Percentiles rank a stretch among this genome's conserved stretches.
Evolutionary conservation across 306 rosid genomes (phyloP).

Genomic region (Biancaea sappan): DNA sequence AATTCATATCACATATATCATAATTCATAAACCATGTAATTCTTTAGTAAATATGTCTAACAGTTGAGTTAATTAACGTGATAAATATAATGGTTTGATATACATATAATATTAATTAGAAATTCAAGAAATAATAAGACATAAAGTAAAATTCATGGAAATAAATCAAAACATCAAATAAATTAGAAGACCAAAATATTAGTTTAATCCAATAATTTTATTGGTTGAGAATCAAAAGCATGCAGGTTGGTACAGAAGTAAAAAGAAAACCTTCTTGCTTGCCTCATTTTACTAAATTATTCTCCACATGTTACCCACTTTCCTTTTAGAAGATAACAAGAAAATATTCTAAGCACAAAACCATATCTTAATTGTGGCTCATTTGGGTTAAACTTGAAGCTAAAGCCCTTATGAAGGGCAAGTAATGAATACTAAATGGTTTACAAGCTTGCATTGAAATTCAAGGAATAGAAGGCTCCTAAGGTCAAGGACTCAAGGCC

Average conservation of each 20-base stretch:
- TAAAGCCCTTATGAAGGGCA: slow-evolving; percentile 33
- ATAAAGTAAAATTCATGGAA: no score
- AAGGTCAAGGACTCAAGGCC: slow-evolving; percentile 25
- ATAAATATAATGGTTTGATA: no score
- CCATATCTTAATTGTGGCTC: slow-evolving; percentile 19
- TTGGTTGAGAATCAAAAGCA: no score
- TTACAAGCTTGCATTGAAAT: slow-evolving; percentile 68
- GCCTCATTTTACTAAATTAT: not conserved
- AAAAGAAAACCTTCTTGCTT: not conserved
- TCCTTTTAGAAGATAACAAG: not conserved
- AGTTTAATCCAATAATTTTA: no score
- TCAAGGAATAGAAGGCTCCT: slow-evolving; percentile 53
- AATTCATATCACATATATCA: not conserved
- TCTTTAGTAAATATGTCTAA: no score
- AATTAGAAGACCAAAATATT: no score
- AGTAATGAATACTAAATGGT: slow-evolving; percentile 12
- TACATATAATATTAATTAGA: no score
- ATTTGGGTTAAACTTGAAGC: slow-evolving; percentile 48
- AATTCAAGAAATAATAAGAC: no score
- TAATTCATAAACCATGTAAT: no score
- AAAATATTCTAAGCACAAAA: not conserved
- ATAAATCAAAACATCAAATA: no score
- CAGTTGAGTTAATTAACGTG: no score
- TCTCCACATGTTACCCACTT: slow-evolving; percentile 8
- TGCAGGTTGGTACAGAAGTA: slow-evolving; percentile 26